These are phyloP conservation scores for Myriangium duriaei DNA, from an alignment of 2,329 filamentous ascomycete genomes.

Conservation along the genomic window DNA sequence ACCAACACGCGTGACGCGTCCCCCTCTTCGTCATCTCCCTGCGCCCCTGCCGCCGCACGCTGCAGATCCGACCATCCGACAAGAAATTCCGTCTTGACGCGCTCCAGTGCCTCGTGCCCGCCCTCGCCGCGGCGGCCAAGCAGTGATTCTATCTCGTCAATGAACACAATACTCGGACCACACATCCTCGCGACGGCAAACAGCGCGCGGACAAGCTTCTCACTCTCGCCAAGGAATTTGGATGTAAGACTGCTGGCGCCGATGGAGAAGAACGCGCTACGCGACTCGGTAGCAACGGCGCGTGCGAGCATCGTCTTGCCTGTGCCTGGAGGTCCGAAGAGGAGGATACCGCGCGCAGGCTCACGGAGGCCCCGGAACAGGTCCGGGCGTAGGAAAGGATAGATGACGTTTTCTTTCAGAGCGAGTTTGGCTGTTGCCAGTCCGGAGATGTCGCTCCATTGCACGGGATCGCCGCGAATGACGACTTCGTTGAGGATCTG, in stretches of 20 bases:
- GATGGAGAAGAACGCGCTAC: constrained; percentile 93
- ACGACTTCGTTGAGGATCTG: constrained; percentile 96
- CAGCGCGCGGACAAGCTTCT: constrained; percentile 86
- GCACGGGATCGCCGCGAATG: constrained; percentile 84
- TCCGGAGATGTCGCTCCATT: constrained; percentile 87
- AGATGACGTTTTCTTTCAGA: constrained; percentile 89
- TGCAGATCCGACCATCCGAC: constrained; percentile 96
- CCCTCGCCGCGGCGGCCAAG: constrained; percentile 72
- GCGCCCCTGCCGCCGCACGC: constrained; percentile 57
- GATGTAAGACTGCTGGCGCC: constrained; percentile 88
- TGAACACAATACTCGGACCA: constrained; percentile 92
- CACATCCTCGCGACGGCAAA: constrained; percentile 81
- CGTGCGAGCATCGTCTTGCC: constrained; percentile 97
- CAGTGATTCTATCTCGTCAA: constrained; percentile 94
- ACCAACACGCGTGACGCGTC: constrained; percentile 85
- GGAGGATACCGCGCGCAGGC: constrained; percentile 83
- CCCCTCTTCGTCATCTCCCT: constrained; percentile 51
- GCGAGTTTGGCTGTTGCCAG: constrained; percentile 83
- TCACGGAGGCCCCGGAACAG: constrained; percentile 92
- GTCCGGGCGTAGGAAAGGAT: constrained; percentile 89
- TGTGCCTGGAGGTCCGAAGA: constrained; percentile 95
- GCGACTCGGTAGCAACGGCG: constrained; percentile 86
- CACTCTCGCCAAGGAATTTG: constrained; percentile 91
- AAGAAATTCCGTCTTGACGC: constrained; percentile 95
- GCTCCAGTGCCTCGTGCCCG: constrained; percentile 77